Evolutionary conservation across 139 green algal species (phyloP).

Genomic region (Coelastrella sp.): DNA sequence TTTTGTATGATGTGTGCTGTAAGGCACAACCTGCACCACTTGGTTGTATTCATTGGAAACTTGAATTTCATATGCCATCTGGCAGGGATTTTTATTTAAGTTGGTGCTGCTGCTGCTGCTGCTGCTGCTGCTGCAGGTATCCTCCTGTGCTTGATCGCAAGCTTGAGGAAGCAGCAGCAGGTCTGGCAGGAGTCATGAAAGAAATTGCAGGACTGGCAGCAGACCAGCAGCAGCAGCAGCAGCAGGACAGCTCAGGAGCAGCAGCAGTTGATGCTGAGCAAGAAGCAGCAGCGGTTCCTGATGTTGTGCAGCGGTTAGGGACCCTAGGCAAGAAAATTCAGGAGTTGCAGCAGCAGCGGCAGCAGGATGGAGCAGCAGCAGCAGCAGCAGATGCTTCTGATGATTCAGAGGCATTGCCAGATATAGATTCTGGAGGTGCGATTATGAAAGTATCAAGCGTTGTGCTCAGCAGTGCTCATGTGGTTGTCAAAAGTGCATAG

Average conservation of each 20-base stretch:
- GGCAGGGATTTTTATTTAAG: neutral
- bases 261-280: neutral
- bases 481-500: no score
- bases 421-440: conserved; percentile 52
- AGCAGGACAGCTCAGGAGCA: neutral
- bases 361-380: conserved; percentile 26
- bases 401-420: conserved; percentile 37
- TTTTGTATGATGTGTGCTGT: no score
- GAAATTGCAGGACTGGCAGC: conserved; percentile 66
- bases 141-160: conserved; percentile 85
- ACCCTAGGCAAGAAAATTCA: conserved; percentile 50
- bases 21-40: no score
- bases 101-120: conserved; percentile 28
- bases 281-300: conserved; percentile 33
- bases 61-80: no score
- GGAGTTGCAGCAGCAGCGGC: conserved; percentile 51
- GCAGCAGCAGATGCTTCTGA: conserved; percentile 32
- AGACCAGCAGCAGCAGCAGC: conserved; percentile 37
- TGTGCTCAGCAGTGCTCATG: no score
- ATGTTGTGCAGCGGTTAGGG: conserved; percentile 37
- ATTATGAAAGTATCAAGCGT: no score
- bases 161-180: conserved; percentile 83
- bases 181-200: conserved; percentile 82
- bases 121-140: conserved; percentile 69
- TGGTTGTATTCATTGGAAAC: no score